Percentiles rank a stretch among this genome's conserved stretches.
Conservation (phyloP, 257 asterid genomes). For the Scutellaria barbata region DNA sequence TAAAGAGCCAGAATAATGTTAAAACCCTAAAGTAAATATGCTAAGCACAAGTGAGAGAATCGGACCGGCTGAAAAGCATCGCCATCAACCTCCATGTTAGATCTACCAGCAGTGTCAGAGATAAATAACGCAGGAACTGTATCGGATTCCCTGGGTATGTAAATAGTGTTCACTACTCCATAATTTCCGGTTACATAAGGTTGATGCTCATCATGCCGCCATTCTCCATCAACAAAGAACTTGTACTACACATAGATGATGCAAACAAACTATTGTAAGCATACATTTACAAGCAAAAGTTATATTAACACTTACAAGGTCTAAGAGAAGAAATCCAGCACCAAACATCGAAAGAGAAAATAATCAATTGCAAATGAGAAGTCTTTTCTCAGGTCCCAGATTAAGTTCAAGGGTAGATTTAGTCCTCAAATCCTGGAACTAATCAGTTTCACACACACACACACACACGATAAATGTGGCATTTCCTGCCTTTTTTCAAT, state of each 20-base stretch:
- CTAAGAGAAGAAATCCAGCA: slow-evolving; percentile 18
- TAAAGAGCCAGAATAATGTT: slow-evolving; percentile 2
- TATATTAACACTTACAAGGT: not conserved
- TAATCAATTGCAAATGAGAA: slow-evolving; percentile 11
- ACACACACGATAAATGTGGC: not conserved
- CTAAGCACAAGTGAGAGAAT: slow-evolving; percentile 28
- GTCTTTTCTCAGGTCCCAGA: not conserved
- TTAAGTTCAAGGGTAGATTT: slow-evolving; percentile 15
- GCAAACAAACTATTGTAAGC: slow-evolving; percentile 23
- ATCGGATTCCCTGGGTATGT: slow-evolving; percentile 67
- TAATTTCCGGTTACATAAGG: slow-evolving; percentile 63
- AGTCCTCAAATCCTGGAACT: not conserved
- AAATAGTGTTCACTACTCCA: slow-evolving; percentile 76
- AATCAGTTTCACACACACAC: not conserved
- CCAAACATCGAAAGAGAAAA: slow-evolving; percentile 3
- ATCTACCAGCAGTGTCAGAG: slow-evolving; percentile 52
- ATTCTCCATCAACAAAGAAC: slow-evolving; percentile 81
- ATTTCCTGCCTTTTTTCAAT: not conserved
- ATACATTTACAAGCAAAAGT: not conserved
- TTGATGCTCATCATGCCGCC: slow-evolving; percentile 82
- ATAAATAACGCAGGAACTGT: slow-evolving; percentile 49
- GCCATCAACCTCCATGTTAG: slow-evolving; percentile 73
- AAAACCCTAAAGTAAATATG: slow-evolving; percentile 1
- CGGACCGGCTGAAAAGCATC: slow-evolving; percentile 63
- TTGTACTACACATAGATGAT: slow-evolving; percentile 59